phyloP scores from a whole-genome alignment of 768 basidiomycete genomes.

The Cyathus striatus region DNA sequence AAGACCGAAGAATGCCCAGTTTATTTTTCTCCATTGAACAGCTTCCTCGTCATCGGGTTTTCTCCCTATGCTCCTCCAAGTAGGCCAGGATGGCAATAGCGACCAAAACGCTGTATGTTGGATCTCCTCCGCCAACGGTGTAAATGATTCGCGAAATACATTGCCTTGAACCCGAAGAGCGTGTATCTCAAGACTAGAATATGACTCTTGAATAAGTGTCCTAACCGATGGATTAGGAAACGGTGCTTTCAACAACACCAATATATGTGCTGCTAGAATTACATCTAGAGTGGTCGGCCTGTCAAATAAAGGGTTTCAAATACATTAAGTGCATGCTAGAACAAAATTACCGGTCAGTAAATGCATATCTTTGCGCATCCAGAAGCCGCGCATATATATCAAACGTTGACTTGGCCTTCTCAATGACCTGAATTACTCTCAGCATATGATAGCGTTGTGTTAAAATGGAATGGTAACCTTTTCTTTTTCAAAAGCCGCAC shows the following conservation, averaged over 20 bases:
- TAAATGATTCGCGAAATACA: slow-evolving; percentile 15
- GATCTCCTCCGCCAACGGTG: slow-evolving; percentile 6
- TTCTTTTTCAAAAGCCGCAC: slow-evolving; percentile 57
- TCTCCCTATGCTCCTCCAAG: slow-evolving; percentile 7
- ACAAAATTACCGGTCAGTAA: slow-evolving; percentile 36
- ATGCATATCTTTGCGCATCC: slow-evolving; percentile 44
- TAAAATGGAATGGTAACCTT: slow-evolving; percentile 37
- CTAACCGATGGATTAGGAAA: slow-evolving; percentile 59
- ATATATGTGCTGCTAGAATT: slow-evolving; percentile 61
- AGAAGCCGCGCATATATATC: slow-evolving; percentile 57
- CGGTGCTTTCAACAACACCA: slow-evolving; percentile 52
- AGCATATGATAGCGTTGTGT: too few species aligned
- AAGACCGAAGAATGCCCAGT: slow-evolving; percentile 49
- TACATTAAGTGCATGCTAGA: not conserved
- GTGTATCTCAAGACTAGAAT: slow-evolving; percentile 53
- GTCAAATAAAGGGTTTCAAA: slow-evolving; percentile 5
- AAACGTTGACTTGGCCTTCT: slow-evolving; percentile 52
- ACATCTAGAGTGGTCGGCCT: slow-evolving; percentile 66
- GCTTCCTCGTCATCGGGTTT: slow-evolving; percentile 34
- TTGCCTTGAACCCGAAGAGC: slow-evolving; percentile 43
- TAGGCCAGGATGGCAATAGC: slow-evolving; percentile 30
- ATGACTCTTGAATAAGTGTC: slow-evolving; percentile 48
- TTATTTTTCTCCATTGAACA: slow-evolving; percentile 38
- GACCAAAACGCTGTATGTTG: slow-evolving; percentile 28
- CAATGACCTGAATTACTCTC: slow-evolving; percentile 42